Evolutionary conservation across 1,284 basidiomycete genomes (phyloP).

Genomic region (Fomitopsis pinicola): DNA sequence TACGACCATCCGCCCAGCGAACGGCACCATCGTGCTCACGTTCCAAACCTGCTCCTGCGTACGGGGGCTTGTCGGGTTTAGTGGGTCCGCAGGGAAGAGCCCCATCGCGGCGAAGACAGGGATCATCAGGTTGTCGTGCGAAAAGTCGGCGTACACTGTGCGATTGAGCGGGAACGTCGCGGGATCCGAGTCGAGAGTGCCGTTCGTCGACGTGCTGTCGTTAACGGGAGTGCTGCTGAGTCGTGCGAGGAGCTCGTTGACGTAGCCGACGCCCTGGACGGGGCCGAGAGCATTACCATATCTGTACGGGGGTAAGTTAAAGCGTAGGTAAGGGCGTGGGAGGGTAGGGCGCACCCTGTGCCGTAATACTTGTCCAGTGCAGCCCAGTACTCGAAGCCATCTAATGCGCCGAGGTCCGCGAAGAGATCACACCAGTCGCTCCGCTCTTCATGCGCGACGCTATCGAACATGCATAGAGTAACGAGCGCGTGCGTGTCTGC

Average conservation of each 20-base stretch:
- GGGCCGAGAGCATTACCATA: conserved; percentile 65
- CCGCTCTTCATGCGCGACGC: conserved; percentile 43
- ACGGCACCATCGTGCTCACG: conserved; percentile 58
- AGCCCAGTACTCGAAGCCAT: conserved; percentile 61
- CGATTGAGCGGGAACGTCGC: conserved; percentile 71
- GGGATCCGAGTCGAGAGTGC: conserved; percentile 65
- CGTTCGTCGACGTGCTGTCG: conserved; percentile 76
- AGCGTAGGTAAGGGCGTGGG: background rate
- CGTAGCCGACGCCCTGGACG: conserved; percentile 77
- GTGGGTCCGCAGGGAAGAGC: conserved; percentile 42
- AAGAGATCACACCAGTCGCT: conserved; percentile 77
- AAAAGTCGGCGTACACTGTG: conserved; percentile 71
- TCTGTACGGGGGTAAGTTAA: conserved; percentile 26
- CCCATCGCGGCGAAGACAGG: conserved; percentile 73
- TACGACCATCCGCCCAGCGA: conserved; percentile 58
- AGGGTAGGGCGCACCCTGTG: conserved; percentile 48
- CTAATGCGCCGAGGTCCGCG: conserved; percentile 47
- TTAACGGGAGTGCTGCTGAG: conserved; percentile 55
- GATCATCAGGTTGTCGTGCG: conserved; percentile 80
- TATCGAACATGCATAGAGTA: conserved; percentile 77
- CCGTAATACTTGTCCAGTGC: conserved; percentile 79
- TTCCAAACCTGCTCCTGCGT: conserved; percentile 45
- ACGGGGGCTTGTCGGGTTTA: conserved; percentile 39
- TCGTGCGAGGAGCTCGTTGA: conserved; percentile 81
- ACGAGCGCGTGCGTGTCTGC: conserved; percentile 61